Conservation (phyloP, 306 rosid species). For the Albizia julibrissin region DNA sequence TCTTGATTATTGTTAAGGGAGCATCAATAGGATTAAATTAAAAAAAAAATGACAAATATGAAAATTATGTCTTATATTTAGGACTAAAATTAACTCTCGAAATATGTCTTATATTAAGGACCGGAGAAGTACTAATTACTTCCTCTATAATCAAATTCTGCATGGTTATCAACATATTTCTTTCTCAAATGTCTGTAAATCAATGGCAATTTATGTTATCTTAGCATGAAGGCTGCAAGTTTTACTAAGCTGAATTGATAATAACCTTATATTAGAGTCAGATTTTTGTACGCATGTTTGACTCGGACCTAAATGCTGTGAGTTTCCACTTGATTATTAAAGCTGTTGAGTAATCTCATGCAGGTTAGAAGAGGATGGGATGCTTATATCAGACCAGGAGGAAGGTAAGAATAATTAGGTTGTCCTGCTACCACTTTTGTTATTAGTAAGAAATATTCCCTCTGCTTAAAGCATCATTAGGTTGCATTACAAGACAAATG, state of each 20-base stretch:
- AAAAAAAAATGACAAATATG: too few relatives aligned
- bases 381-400: slow-evolving; percentile 86
- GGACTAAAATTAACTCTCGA: too few relatives aligned
- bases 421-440: slow-evolving; percentile 12
- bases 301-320: not conserved
- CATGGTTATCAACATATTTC: not conserved
- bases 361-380: slow-evolving; percentile 99
- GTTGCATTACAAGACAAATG: not conserved
- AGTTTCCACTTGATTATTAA: slow-evolving; percentile 24
- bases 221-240: not conserved
- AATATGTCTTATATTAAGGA: too few relatives aligned
- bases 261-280: not conserved
- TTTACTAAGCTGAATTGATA: slow-evolving; percentile 13
- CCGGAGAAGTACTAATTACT: not conserved
- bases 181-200: not conserved
- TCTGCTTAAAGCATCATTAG: not conserved
- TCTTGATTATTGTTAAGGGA: too few relatives aligned
- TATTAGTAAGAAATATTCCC: not conserved
- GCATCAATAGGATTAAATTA: too few relatives aligned
- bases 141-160: slow-evolving; percentile 4
- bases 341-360: slow-evolving; percentile 34
- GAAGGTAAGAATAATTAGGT: slow-evolving; percentile 61
- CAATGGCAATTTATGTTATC: not conserved
- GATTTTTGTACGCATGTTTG: not conserved
- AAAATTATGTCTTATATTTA: too few relatives aligned